A percentile compares a stretch with the other conserved stretches of the same genome.
phyloP scores from a whole-genome alignment of 352 stramenopile genomes.

The Phytopythium delawarense region DNA sequence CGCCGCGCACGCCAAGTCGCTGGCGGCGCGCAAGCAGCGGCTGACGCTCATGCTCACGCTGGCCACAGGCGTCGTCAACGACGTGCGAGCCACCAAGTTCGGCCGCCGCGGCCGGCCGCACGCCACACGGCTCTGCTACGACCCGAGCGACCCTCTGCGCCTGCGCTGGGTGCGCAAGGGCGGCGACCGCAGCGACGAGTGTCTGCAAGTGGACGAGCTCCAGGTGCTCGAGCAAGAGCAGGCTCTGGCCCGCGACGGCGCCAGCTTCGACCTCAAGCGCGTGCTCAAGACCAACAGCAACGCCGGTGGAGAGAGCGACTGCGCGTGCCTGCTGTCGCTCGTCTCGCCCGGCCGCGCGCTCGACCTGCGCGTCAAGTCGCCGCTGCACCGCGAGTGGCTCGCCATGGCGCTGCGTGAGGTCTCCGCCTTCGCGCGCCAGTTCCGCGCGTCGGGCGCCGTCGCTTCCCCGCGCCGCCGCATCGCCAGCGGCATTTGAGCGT shows the following conservation, averaged over 20 bases:
- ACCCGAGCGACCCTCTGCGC: constrained; percentile 55
- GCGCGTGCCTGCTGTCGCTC: constrained; percentile 47
- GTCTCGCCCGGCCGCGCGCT: constrained; percentile 45
- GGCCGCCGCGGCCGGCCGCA: constrained; percentile 67
- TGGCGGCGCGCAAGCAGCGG: constrained; percentile 54
- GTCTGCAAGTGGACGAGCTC: constrained; percentile 47
- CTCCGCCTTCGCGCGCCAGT: constrained; percentile 48
- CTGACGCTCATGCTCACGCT: constrained; percentile 59
- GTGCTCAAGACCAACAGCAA: constrained; percentile 3
- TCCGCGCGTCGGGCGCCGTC: constrained; percentile 7
- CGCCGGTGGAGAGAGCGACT: constrained; percentile 26
- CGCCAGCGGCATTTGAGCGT: background rate
- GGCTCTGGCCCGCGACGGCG: constrained; percentile 11
- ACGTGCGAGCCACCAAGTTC: constrained; percentile 64
- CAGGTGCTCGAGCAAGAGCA: constrained; percentile 28
- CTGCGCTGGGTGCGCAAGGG: constrained; percentile 78
- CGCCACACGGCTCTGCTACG: constrained; percentile 65
- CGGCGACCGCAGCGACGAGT: constrained; percentile 64
- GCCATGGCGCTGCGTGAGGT: constrained; percentile 61
- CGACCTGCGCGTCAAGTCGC: constrained; percentile 59
- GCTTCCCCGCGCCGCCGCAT: background rate
- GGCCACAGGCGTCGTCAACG: constrained; percentile 60
- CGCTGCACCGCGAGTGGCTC: constrained; percentile 74
- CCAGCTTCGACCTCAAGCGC: constrained; percentile 5
- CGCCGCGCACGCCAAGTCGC: constrained; percentile 36